Base-by-base conservation (phyloP, 352 stramenopile genomes). In the Phytopythium delawarense region DNA sequence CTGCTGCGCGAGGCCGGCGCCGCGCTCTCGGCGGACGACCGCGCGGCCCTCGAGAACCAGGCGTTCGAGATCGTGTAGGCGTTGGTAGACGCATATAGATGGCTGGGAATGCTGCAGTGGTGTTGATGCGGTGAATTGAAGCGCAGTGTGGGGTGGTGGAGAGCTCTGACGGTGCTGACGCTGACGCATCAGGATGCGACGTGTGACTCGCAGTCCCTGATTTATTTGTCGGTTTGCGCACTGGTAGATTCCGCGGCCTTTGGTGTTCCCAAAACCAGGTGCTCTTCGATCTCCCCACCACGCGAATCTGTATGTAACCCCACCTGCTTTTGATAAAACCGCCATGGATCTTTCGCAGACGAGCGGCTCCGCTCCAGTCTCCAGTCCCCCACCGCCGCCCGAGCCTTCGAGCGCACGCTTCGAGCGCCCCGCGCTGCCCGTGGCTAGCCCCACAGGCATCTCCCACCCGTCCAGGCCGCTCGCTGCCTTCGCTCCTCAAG, bases 1-100 rank as follows among this genome's bases (percentile, higher is more conserved):
- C 67, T 89, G 50, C 56, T 89, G 20, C 66, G 76, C 57, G 76
- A 87, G 32, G 32, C 5, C 32, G 32, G 32, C 28, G 74, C 56
- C 9, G 51, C 56, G 12, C 32, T 82, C 9, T 69, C 67, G 0
- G 65, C 74, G 23, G 67, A 78, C 6, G 74, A 84, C 28, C 63
- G 71, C 11, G 63, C 59, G 42, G 65, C 60, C 25, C 71, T 91
- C 20, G 52, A 58, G 28, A 54, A 69, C 9, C 21, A 66, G 34
- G 50, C 48, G 13, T 89, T 81, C 40, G 48, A 70, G 7, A 61
- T 81, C 32, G 55, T 42, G 16, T 28, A 54, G 20, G 39, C 30
- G 21, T 15, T 9, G 32, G 5, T 9, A 9, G 5, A 37, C n/a
- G 32, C 32, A 37, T 37, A 37, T 4, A 37, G 32, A 37, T 9